phyloP scores from a whole-genome alignment of 352 stramenopile genomes.

The Phytophthora palmivora region DNA sequence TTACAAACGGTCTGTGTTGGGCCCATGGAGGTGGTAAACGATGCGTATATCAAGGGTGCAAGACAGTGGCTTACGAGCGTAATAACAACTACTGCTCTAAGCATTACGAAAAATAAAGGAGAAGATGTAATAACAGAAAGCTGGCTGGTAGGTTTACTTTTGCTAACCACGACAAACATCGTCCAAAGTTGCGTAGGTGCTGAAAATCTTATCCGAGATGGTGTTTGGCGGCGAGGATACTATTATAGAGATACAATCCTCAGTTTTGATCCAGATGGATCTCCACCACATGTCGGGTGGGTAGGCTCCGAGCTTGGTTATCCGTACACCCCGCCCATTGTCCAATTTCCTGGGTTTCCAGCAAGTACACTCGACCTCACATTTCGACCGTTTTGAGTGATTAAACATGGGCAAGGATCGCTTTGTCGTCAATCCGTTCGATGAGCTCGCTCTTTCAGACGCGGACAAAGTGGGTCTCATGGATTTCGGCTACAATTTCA shows the following conservation, averaged over 20 bases:
- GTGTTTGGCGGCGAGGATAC: too few relatives aligned
- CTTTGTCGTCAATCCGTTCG: slow-evolving; percentile 43
- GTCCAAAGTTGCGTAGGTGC: too few relatives aligned
- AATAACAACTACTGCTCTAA: slow-evolving; percentile 59
- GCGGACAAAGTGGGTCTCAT: slow-evolving; percentile 25
- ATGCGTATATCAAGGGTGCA: slow-evolving; percentile 38
- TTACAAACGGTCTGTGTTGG: slow-evolving; percentile 42
- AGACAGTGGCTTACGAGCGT: slow-evolving; percentile 43
- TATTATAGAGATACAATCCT: too few relatives aligned
- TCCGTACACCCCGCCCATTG: too few relatives aligned
- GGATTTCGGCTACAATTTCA: slow-evolving; percentile 38
- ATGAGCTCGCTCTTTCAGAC: slow-evolving; percentile 19
- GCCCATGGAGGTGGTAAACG: slow-evolving; percentile 40
- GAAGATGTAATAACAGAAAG: not conserved
- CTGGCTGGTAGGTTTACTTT: too few relatives aligned
- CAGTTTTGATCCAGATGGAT: not conserved
- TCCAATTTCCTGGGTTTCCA: slow-evolving; percentile 18
- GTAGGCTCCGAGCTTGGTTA: too few relatives aligned
- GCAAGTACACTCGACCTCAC: slow-evolving; percentile 5
- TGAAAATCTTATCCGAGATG: too few relatives aligned
- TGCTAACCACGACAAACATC: too few relatives aligned
- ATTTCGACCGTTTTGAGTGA: not conserved
- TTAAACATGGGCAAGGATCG: slow-evolving; percentile 38
- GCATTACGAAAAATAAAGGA: slow-evolving; percentile 27
- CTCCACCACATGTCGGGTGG: too few relatives aligned